Evolutionary conservation across 208 protist species (phyloP), one percentile per base, ranked within the genome.

Genomic region (Trypanosoma theileri): DNA sequence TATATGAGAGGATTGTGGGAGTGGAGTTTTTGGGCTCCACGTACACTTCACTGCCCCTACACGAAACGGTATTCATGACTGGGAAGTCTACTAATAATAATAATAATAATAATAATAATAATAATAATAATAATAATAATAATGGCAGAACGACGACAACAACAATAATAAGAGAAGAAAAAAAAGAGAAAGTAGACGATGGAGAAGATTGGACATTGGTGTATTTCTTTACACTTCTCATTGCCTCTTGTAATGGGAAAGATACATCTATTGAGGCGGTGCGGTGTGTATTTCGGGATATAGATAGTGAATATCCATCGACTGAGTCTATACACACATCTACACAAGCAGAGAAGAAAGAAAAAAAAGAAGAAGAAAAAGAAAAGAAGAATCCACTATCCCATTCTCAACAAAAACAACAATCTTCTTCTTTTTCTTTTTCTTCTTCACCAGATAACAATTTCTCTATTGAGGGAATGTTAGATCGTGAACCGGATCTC

Each of bases 1-100:
- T 22, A 12, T 72, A 65, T 72, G 66, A 63, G 42, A 26, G 64
- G 16, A n/a, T 69, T 4, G 64, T 69, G 40, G 64, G 64, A 60
- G 53, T 69, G 1, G 64, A 69, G 54, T 69, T 69, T 40, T 35
- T 69, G 14, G 64, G 64, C 10, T 69, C 64, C 8, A 28, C 50
- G 11, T 45, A 58, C 9, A 28, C 51, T 9, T 45, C 35, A n/a
- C 17, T 28, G 1, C 10, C 51, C 3, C 62, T 44, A 1, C 19
- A n/a, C 4, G 51, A 66, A 22, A 55, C 44, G 24, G 17, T 40
- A n/a, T 68, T 19, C 4, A 28, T 31, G 7, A 59, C 45, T 17
- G 6, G 4, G 11, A 24, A 17, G 4, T 50, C 40, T 11, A 26
- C 42, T 10, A 4, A 22, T 4, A 26, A 4, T 16, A 24, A 46